Base-by-base conservation (phyloP, 2,329 filamentous ascomycete genomes). In the Samsoniella hepiali region DNA sequence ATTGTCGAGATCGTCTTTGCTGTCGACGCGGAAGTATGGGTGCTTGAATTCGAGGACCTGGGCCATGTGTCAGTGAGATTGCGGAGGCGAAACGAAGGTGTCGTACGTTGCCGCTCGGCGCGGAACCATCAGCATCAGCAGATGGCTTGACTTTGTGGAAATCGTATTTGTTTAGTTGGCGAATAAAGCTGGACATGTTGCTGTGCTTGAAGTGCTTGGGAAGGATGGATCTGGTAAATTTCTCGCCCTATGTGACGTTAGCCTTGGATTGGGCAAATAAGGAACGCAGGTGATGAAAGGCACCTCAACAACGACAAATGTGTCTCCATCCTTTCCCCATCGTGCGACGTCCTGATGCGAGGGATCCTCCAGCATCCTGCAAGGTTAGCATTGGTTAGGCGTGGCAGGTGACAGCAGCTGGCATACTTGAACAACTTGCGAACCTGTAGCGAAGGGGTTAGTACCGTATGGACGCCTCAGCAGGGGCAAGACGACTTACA, bases 171-270 rank as follows among this genome's bases (percentile, higher is more conserved):
- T 97, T 97, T 64, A 97, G 81, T 75, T 97, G 93, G 56, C 93
- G 90, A 64, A 97, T 93, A 74, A 97, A 97, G 77, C 93, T 97
- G 38, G 93, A 93, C 79, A 97, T 97, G 76, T 97, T 97, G 84
- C 92, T 96, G 78, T 98, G 95, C 78, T 99, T 99, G 82, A 99
- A 99, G 72, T 98, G 93, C 74, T 98, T 97, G 2, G 95, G 95
- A 17, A 99, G 86, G 70, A 99, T 96, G 45, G 91, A 90, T 75
- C 97, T 97, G 29, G 95, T 98, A 73, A 99, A 99, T 76, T 96
- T 97, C 76, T 98, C 94, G 76, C 96, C 96, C 94, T 97, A 75
- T 64, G 17, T n/a, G 15, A 22, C 36, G 50, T 49, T 36, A 65
- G 34, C 34, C 13, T 49, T 38, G 22, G 11, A 13, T n/a, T 42